Percentiles rank a stretch among this genome's conserved stretches.
Evolutionary conservation across 352 stramenopile genomes (phyloP).

Genomic region (Globisporangium alternatum): DNA sequence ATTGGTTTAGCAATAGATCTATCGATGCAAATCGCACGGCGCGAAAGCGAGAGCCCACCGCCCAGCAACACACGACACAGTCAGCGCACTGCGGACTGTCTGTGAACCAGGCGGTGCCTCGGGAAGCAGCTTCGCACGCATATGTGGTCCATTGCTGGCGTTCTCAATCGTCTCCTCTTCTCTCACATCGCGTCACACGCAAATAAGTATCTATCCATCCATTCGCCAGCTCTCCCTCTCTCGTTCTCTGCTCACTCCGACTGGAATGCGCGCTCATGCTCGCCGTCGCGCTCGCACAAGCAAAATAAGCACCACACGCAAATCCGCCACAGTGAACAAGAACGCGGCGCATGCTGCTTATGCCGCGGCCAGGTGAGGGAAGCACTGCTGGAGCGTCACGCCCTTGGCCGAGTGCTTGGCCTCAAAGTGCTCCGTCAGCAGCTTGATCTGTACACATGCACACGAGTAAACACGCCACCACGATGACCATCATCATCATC

Average conservation of each 20-base stretch:
- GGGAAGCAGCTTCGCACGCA: not conserved
- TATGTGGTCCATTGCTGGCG: not conserved
- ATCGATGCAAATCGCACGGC: not conserved
- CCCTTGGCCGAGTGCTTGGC: slow-evolving; percentile 74
- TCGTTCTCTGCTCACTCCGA: not conserved
- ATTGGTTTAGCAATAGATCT: not conserved
- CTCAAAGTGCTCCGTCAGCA: slow-evolving; percentile 73
- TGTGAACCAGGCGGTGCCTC: not conserved
- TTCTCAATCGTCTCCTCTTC: not conserved
- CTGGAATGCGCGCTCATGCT: not conserved
- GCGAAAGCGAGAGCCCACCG: not conserved
- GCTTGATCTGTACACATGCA: slow-evolving; percentile 29
- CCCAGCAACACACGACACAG: not conserved
- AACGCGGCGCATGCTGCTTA: not conserved
- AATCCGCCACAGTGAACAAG: too few relatives aligned
- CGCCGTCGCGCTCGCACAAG: too few relatives aligned
- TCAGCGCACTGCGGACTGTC: not conserved
- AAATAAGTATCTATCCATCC: not conserved
- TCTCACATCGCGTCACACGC: slow-evolving; percentile 1
- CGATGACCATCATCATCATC: not conserved
- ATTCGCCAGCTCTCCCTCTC: not conserved
- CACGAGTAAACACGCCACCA: not conserved
- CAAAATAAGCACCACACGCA: too few relatives aligned
- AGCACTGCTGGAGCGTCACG: slow-evolving; percentile 70
- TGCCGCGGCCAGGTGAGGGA: slow-evolving; percentile 32